A percentile compares a stretch with the other conserved stretches of the same genome.
Evolutionary conservation across 1,139 yeast genomes (phyloP).

Genomic region (Sugiyamaella xylanicola): DNA sequence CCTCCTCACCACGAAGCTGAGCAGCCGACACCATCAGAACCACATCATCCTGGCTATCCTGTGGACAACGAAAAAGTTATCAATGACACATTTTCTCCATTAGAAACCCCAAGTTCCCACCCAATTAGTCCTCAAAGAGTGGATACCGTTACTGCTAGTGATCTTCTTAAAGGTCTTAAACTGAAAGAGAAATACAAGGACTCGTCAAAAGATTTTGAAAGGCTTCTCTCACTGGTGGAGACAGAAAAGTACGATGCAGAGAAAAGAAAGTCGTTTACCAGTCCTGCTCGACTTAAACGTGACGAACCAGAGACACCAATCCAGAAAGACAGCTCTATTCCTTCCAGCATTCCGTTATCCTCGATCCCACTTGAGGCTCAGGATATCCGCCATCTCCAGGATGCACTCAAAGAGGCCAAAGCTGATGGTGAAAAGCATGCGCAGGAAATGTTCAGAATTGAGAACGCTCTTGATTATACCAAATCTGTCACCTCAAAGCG

Average conservation of each 20-base stretch:
- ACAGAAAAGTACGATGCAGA: background rate
- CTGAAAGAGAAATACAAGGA: conserved; percentile 24
- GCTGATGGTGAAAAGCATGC: conserved; percentile 46
- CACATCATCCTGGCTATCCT: background rate
- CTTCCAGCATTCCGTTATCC: background rate
- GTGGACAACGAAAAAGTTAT: conserved; percentile 5
- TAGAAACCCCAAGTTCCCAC: background rate
- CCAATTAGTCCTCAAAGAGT: background rate
- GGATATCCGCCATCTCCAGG: conserved; percentile 37
- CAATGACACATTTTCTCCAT: conserved; percentile 14
- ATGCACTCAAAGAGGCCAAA: conserved; percentile 51
- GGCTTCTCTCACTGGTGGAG: conserved; percentile 27
- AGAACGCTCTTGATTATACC: conserved; percentile 59
- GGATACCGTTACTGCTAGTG: conserved; percentile 17
- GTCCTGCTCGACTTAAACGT: conserved; percentile 16
- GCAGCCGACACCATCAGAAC: background rate
- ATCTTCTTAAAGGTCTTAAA: conserved; percentile 19
- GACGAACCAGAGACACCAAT: conserved; percentile 18
- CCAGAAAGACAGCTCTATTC: too few species aligned
- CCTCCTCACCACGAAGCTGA: background rate
- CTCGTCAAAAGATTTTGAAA: conserved; percentile 26
- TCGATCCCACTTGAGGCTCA: conserved; percentile 18
- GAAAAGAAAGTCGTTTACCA: background rate
- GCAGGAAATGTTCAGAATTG: conserved; percentile 52
- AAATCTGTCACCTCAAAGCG: conserved; percentile 39